phyloP scores from a whole-genome alignment of 768 basidiomycete species.

The Sporobolomyces pararoseus region DNA sequence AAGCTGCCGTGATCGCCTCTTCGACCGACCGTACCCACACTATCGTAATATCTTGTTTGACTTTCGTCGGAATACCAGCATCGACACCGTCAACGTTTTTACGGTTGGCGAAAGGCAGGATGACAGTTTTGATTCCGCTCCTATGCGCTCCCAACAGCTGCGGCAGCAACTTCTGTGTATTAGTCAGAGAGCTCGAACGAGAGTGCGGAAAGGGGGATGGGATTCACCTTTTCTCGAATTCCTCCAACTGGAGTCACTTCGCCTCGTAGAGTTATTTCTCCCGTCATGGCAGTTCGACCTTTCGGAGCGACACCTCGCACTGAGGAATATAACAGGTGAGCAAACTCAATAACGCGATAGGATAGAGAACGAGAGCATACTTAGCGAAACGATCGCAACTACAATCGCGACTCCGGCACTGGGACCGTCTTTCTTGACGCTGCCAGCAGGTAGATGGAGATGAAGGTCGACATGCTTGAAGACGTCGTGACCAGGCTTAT shows the following conservation, averaged over 20 bases:
- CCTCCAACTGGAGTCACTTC: slow-evolving; percentile 63
- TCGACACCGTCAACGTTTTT: slow-evolving; percentile 59
- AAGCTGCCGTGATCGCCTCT: neutral
- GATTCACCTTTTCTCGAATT: slow-evolving; percentile 33
- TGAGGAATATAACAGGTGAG: neutral
- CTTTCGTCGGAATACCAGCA: neutral
- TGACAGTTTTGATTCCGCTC: slow-evolving; percentile 73
- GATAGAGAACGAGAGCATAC: slow-evolving; percentile 61
- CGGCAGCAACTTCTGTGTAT: no score
- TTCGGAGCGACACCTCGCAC: slow-evolving; percentile 28
- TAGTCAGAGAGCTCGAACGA: no score
- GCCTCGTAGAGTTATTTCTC: slow-evolving; percentile 84
- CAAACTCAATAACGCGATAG: slow-evolving; percentile 56
- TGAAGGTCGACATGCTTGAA: slow-evolving; percentile 80
- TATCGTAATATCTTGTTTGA: neutral
- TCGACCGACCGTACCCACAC: neutral
- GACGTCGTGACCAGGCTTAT: slow-evolving; percentile 33
- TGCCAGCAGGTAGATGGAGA: slow-evolving; percentile 76
- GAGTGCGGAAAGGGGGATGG: no score
- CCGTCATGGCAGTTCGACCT: slow-evolving; percentile 66
- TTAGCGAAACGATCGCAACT: slow-evolving; percentile 78
- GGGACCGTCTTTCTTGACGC: slow-evolving; percentile 89
- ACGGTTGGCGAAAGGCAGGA: slow-evolving; percentile 76
- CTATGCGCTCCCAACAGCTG: slow-evolving; percentile 81
- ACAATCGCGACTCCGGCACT: slow-evolving; percentile 86